A percentile compares a stretch with the other conserved stretches of the same genome.
Conservation (phyloP, 805 yeast genomes). For the Metahyphopichia silvanorum region DNA sequence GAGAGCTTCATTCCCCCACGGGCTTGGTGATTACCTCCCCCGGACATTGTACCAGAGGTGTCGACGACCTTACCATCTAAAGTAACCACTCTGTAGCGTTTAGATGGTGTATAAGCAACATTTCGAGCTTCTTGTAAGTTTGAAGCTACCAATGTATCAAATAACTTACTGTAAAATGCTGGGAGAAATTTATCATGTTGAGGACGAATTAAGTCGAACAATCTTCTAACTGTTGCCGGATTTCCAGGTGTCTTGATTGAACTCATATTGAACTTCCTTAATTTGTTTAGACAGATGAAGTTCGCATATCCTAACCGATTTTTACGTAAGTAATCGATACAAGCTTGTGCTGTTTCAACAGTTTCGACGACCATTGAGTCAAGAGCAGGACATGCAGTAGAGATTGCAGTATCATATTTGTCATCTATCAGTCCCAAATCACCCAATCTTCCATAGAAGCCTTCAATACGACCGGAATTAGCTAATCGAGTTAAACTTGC, state of each 20-base stretch:
- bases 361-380: constrained; percentile 92
- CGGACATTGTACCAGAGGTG: constrained; percentile 92
- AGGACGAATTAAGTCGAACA: constrained; percentile 79
- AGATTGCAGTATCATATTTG: constrained; percentile 85
- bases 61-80: constrained; percentile 90
- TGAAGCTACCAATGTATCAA: constrained; percentile 83
- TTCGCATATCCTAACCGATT: constrained; percentile 86
- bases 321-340: constrained; percentile 77
- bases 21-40: constrained; percentile 78
- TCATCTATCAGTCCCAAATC: constrained; percentile 90
- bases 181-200: constrained; percentile 67
- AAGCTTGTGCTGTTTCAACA: constrained; percentile 55
- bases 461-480: constrained; percentile 76
- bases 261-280: constrained; percentile 57
- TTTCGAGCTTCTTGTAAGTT: constrained; percentile 76
- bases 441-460: constrained; percentile 89
- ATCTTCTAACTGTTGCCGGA: constrained; percentile 63
- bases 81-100: constrained; percentile 86
- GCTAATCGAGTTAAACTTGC: constrained; percentile 65
- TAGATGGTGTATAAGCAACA: constrained; percentile 77
- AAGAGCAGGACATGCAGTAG: constrained; percentile 89
- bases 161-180: constrained; percentile 85
- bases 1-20: constrained; percentile 74
- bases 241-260: constrained; percentile 66
- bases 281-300: constrained; percentile 74